phyloP scores from a whole-genome alignment of 2,329 filamentous ascomycete genomes.

The Penicillium sp. region DNA sequence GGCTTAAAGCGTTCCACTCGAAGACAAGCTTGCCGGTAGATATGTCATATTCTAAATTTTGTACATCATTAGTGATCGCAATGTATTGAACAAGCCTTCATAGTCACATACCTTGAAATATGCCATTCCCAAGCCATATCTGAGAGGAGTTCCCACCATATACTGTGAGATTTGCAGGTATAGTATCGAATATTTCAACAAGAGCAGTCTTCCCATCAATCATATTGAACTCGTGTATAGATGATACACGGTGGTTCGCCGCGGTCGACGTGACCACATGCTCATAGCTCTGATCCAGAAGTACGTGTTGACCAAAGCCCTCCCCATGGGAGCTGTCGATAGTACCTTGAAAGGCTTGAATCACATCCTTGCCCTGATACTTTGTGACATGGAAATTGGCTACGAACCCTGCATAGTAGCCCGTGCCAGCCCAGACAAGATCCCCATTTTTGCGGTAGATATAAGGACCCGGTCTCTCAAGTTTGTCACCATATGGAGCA shows the following conservation, averaged over 20 bases:
- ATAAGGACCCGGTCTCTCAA: slow-evolving; percentile 56
- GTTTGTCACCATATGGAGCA: slow-evolving; percentile 36
- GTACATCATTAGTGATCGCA: not conserved
- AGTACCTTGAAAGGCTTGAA: slow-evolving; percentile 57
- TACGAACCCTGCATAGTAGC: slow-evolving; percentile 53
- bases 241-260: slow-evolving; percentile 44
- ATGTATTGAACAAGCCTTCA: too few species aligned
- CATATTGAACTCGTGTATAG: slow-evolving; percentile 58
- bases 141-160: slow-evolving; percentile 52
- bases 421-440: slow-evolving; percentile 59
- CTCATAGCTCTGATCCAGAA: slow-evolving; percentile 58
- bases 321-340: slow-evolving; percentile 54
- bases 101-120: slow-evolving; percentile 50
- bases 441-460: slow-evolving; percentile 58
- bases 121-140: slow-evolving; percentile 57
- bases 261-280: slow-evolving; percentile 55
- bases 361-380: slow-evolving; percentile 54
- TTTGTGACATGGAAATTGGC: slow-evolving; percentile 53
- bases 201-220: slow-evolving; percentile 54
- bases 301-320: slow-evolving; percentile 55
- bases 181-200: slow-evolving; percentile 56
- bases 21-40: slow-evolving; percentile 5
- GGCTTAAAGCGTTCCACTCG: slow-evolving; percentile 10
- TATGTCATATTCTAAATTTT: slow-evolving; percentile 6
- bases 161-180: slow-evolving; percentile 45